Conservation (phyloP, 176 grass and related monocot genomes). For the Musa troglodytarum region DNA sequence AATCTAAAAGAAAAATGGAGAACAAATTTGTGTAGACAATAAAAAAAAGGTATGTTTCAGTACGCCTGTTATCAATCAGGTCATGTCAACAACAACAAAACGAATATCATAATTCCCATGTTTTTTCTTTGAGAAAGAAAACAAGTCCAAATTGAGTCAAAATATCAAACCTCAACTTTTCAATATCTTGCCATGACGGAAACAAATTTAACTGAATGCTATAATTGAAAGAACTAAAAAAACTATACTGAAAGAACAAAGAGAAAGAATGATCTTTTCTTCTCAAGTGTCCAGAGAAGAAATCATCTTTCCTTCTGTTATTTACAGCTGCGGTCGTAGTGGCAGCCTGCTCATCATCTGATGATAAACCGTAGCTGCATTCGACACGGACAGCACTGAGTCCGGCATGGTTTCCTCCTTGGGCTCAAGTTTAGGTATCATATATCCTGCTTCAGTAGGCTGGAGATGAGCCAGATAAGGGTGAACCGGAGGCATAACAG, state of each 20-base stretch:
- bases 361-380: slow-evolving; percentile 27
- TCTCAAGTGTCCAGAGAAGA: neutral
- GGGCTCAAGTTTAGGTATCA: slow-evolving; percentile 36
- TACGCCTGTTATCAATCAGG: too few relatives aligned
- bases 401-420: slow-evolving; percentile 27
- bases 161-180: too few relatives aligned
- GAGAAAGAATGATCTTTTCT: neutral
- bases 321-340: slow-evolving; percentile 57
- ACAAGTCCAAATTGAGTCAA: too few relatives aligned
- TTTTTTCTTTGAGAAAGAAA: too few relatives aligned
- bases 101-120: too few relatives aligned
- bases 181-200: neutral
- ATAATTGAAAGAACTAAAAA: neutral
- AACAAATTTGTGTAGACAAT: too few relatives aligned
- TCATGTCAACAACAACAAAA: too few relatives aligned
- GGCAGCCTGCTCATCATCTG: slow-evolving; percentile 50
- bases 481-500: slow-evolving; percentile 31
- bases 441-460: slow-evolving; percentile 19
- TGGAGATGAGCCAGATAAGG: slow-evolving; percentile 30
- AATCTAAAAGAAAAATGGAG: too few relatives aligned
- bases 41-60: too few relatives aligned
- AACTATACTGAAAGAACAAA: neutral
- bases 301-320: slow-evolving; percentile 33
- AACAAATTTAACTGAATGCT: neutral
- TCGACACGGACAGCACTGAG: slow-evolving; percentile 16